A percentile compares a stretch with the other conserved stretches of the same genome.
phyloP scores from a whole-genome alignment of 805 yeast genomes.

The Wickerhamomyces bisporus region DNA sequence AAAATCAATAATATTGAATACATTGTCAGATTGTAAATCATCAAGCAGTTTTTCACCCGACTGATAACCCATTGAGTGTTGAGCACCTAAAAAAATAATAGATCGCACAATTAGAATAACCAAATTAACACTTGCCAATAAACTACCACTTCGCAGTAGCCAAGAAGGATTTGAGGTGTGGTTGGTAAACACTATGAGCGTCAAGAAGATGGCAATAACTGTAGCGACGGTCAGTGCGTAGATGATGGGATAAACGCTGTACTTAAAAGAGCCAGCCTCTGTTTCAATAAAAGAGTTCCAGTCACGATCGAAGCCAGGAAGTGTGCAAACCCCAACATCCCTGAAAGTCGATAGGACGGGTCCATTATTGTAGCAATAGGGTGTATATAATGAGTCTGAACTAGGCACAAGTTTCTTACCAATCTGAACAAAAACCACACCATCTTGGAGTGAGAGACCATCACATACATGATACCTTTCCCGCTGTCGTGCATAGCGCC shows the following conservation, averaged over 20 bases:
- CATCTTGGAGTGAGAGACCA: conserved; percentile 26
- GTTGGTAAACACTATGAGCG: conserved; percentile 60
- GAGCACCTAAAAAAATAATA: conserved; percentile 39
- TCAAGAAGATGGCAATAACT: conserved; percentile 57
- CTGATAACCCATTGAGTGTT: conserved; percentile 36
- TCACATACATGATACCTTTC: conserved; percentile 28
- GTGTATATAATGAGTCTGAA: conserved; percentile 21
- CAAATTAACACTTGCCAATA: conserved; percentile 51
- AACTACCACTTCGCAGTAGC: conserved; percentile 44
- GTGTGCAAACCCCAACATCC: conserved; percentile 20
- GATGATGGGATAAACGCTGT: conserved; percentile 56
- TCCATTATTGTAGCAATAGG: conserved; percentile 27
- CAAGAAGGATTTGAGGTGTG: conserved; percentile 57
- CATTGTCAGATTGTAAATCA: conserved; percentile 36
- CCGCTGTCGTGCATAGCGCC: conserved; percentile 28
- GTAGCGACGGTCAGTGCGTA: conserved; percentile 61
- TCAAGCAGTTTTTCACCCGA: conserved; percentile 40
- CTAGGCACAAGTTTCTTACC: conserved; percentile 12
- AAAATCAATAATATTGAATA: conserved; percentile 52
- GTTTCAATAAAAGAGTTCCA: conserved; percentile 43
- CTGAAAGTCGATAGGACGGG: conserved; percentile 34
- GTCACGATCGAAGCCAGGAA: conserved; percentile 40
- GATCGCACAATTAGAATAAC: conserved; percentile 44
- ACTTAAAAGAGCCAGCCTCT: conserved; percentile 41
- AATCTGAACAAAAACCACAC: conserved; percentile 25